Evolutionary conservation across 2,329 filamentous ascomycete genomes (phyloP), one percentile per base, ranked within the genome.

Genomic region (Sarocladium brachiariae): DNA sequence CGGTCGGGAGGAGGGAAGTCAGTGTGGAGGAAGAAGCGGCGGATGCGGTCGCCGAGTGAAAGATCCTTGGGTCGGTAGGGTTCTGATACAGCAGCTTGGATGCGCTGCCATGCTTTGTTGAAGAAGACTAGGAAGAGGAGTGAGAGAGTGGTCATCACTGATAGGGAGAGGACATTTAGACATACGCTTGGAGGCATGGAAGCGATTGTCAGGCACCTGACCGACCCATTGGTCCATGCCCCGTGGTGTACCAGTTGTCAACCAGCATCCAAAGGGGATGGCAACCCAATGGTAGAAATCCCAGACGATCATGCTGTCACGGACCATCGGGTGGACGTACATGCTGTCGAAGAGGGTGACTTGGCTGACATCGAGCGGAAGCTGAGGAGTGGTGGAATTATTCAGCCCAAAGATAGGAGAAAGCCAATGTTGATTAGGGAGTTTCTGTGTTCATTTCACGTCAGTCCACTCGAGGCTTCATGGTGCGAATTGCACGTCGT

Each of bases 291-390:
- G 65, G 51, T 72, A 72, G 54, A 64, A 67, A 18, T 59, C 57
- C 70, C 70, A 72, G 37, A 66, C 58, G 18, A 63, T 53, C 51
- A 55, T 62, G 13, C 60, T 64, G 27, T 65, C 63, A 47, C 65
- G 58, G 3, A 70, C 60, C 46, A 64, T 52, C 2, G 68, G 67
- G 37, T 70, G 69, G 6, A 70, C 65, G 50, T 72, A 72, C 50
- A 65, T 64, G 11, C 68, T 66, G 51, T 72, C 70, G 53, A 72
- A 71, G n/a, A 72, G 60, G 33, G 67, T 70, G 7, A 67, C 61
- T 13, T 64, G 61, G 23, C 63, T 63, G 16, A 63, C 63, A 53
- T 72, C 69, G 39, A 68, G 34, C 19, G 53, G 21, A 16, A 49
- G 45, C 39, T 59, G 59, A 14, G 59, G 59, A 16, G 55, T 54